Evolutionary conservation across 116 monocot species (phyloP).

Genomic region (Zostera marina): DNA sequence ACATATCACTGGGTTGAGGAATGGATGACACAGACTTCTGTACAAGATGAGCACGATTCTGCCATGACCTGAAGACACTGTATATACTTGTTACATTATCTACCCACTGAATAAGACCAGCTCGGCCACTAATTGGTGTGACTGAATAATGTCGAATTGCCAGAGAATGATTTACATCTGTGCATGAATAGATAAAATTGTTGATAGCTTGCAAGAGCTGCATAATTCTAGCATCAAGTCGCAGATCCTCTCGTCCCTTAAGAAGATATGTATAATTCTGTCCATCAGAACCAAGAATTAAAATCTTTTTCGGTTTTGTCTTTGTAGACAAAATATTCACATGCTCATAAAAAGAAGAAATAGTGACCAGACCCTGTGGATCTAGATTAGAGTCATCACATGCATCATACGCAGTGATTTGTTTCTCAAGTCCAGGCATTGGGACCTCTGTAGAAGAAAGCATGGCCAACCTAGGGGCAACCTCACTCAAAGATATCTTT

Average conservation of each 20-base stretch:
- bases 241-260: slow-evolving; percentile 94
- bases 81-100: slow-evolving; percentile 90
- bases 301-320: slow-evolving; percentile 89
- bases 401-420: slow-evolving; percentile 16
- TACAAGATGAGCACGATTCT: slow-evolving; percentile 46
- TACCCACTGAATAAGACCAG: slow-evolving; percentile 98
- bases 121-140: slow-evolving; percentile 87
- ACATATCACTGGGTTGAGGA: slow-evolving; percentile 94
- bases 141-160: slow-evolving; percentile 77
- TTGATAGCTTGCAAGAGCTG: slow-evolving; percentile 82
- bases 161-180: slow-evolving; percentile 38
- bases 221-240: slow-evolving; percentile 97
- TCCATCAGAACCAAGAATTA: slow-evolving; percentile 78
- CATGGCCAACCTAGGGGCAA: slow-evolving; percentile 56
- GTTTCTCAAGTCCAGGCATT: slow-evolving; percentile 95
- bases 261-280: slow-evolving; percentile 87
- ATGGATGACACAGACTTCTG: slow-evolving; percentile 39
- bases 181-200: slow-evolving; percentile 37
- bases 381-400: slow-evolving; percentile 9
- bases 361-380: slow-evolving; percentile 43
- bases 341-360: slow-evolving; percentile 76
- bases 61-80: slow-evolving; percentile 90
- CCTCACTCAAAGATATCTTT: slow-evolving; percentile 46
- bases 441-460: slow-evolving; percentile 78
- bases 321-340: slow-evolving; percentile 80